A percentile compares a stretch with the other conserved stretches of the same genome.
phyloP scores from a whole-genome alignment of 192 early-diverging fungal genomes.

The Dissophora ornata region DNA sequence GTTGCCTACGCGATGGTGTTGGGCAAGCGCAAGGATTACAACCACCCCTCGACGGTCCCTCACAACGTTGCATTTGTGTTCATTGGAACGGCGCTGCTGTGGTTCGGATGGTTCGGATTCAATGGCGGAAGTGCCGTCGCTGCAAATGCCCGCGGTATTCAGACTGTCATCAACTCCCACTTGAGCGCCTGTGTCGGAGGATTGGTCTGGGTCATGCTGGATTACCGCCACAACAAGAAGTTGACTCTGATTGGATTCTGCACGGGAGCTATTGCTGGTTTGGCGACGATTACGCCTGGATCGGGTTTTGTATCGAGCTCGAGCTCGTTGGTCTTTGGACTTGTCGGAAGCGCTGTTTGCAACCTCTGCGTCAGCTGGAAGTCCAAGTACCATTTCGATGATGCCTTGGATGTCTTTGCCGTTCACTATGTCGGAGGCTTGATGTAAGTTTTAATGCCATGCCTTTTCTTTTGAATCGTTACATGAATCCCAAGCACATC shows the following conservation, averaged over 20 bases:
- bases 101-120: slow-evolving; percentile 95
- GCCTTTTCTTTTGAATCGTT: too few relatives aligned
- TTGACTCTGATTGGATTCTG: slow-evolving; percentile 87
- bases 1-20: slow-evolving; percentile 86
- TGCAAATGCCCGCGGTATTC: slow-evolving; percentile 76
- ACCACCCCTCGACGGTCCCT: slow-evolving; percentile 76
- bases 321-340: slow-evolving; percentile 81
- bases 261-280: slow-evolving; percentile 88
- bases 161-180: slow-evolving; percentile 81
- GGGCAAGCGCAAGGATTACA: slow-evolving; percentile 81
- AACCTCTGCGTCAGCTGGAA: slow-evolving; percentile 73
- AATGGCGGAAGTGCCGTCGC: slow-evolving; percentile 85
- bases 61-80: slow-evolving; percentile 88
- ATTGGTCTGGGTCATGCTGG: slow-evolving; percentile 78
- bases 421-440: slow-evolving; percentile 79
- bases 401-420: slow-evolving; percentile 86
- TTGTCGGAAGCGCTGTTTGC: slow-evolving; percentile 72
- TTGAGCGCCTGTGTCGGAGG: slow-evolving; percentile 76
- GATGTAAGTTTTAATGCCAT: slow-evolving; percentile 37
- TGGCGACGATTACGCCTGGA: slow-evolving; percentile 91
- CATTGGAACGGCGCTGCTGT: slow-evolving; percentile 82
- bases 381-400: slow-evolving; percentile 77
- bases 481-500: too few relatives aligned
- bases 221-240: slow-evolving; percentile 77
- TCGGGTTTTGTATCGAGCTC: slow-evolving; percentile 80